Evolutionary conservation across 1,284 basidiomycete genomes (phyloP), one percentile per base, ranked within the genome.

Genomic region (Lentinula novae-zelandiae): DNA sequence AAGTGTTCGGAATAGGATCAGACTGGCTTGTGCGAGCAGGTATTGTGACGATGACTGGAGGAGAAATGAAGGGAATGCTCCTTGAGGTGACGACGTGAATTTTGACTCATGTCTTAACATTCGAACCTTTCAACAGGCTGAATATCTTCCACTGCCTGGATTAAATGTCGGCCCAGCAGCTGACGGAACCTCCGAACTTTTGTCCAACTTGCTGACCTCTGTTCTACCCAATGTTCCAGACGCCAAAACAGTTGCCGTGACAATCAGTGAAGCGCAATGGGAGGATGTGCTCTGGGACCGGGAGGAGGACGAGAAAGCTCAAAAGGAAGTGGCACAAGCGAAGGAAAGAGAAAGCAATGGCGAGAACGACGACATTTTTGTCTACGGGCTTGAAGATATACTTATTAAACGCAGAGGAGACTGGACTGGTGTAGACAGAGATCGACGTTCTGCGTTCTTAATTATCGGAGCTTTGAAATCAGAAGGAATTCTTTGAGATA

Each of bases 1-100:
- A 79, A 57, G 77, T 89, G 15, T 91, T 84, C 68, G 72, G 82
- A 20, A 89, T 92, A 58, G 90, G 90, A 1, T 85, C 76, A 51
- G 90, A 92, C 69, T 92, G 90, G 87, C 73, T 90, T 15, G 86
- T 92, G n/a, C 80, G 90, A 27, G 83, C 85, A 42, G 90, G 90
- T 8, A 90, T 90, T 70, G 90, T 92, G 20, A 79, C 84, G 57
- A 74, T 90, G 20, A 81, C 87, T 22, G 89, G 89, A 17, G 88
- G 89, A 38, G 82, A 82, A 4, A 77, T 88, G 2, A 90, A 86
- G 68, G 90, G 90, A 17, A 90, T 92, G 86, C 75, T 92, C 38
- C 74, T 92, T 17, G 90, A 92, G 84, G 90, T 89, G 22, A 63
- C 50, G 75, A 69, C 17, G 36, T 36, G 42, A 46, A 39, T 17